phyloP scores from a whole-genome alignment of 805 yeast genomes.

The Sungouiozyma ichnusensis region DNA sequence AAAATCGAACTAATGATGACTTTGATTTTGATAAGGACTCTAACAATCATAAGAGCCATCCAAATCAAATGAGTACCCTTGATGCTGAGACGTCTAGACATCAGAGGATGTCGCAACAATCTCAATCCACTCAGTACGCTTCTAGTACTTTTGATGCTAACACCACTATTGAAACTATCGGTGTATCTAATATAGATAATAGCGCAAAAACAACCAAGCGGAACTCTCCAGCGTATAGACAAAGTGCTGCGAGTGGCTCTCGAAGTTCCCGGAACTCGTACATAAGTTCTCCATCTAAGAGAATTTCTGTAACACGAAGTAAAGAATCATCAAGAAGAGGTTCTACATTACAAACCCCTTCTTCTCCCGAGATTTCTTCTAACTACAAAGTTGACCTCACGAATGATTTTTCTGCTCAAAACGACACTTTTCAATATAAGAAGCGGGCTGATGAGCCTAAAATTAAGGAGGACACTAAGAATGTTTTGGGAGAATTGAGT shows the following conservation, averaged over 20 bases:
- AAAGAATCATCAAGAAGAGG: not conserved
- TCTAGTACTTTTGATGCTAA: not conserved
- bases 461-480: not conserved
- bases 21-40: not conserved
- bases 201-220: not conserved
- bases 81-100: not conserved
- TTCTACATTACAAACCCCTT: not conserved
- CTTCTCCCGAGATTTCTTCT: too few relatives aligned
- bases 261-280: not conserved
- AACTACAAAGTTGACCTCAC: slow-evolving; percentile 1
- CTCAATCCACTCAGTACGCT: not conserved
- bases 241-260: not conserved
- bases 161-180: not conserved
- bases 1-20: not conserved
- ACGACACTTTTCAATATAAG: slow-evolving; percentile 8
- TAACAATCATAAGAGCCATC: not conserved
- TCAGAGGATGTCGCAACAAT: not conserved
- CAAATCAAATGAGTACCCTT: not conserved
- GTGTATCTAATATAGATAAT: not conserved
- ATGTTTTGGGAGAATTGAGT: not conserved
- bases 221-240: not conserved
- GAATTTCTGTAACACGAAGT: not conserved
- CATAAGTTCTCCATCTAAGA: not conserved
- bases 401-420: slow-evolving; percentile 5
- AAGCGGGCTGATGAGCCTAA: not conserved